Conservation (phyloP, 2,329 filamentous ascomycete genomes). For the Alternaria sp. region DNA sequence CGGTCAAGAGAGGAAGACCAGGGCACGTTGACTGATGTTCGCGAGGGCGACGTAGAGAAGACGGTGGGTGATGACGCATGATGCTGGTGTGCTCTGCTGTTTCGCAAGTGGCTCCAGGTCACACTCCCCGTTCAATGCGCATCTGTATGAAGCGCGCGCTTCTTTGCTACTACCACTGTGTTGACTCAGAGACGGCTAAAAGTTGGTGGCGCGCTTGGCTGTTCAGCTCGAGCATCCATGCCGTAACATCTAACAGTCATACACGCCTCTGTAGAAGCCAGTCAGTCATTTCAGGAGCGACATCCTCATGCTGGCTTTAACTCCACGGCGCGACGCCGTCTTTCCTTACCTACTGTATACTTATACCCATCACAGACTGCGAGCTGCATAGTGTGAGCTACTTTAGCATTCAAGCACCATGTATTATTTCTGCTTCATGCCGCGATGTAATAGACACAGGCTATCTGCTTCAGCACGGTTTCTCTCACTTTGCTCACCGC, state of each 20-base stretch:
- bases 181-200: background rate
- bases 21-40: conserved; percentile 6
- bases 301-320: background rate
- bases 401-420: background rate
- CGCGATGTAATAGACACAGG: background rate
- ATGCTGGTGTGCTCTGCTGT: background rate
- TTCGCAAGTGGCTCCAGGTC: background rate
- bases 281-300: background rate
- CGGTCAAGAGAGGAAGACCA: conserved; percentile 21
- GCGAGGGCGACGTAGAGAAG: conserved; percentile 5
- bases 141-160: background rate
- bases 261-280: background rate
- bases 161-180: background rate
- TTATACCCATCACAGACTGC: background rate
- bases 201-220: background rate
- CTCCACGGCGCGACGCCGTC: background rate
- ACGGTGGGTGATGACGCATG: conserved; percentile 7
- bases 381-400: too few species aligned
- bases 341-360: background rate
- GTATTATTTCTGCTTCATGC: background rate
- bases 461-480: background rate
- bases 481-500: background rate
- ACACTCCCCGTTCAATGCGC: background rate
- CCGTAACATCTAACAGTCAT: background rate
- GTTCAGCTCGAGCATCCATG: background rate